phyloP scores from a whole-genome alignment of 1,139 yeast genomes.

The Blastobotrys serpentis region DNA sequence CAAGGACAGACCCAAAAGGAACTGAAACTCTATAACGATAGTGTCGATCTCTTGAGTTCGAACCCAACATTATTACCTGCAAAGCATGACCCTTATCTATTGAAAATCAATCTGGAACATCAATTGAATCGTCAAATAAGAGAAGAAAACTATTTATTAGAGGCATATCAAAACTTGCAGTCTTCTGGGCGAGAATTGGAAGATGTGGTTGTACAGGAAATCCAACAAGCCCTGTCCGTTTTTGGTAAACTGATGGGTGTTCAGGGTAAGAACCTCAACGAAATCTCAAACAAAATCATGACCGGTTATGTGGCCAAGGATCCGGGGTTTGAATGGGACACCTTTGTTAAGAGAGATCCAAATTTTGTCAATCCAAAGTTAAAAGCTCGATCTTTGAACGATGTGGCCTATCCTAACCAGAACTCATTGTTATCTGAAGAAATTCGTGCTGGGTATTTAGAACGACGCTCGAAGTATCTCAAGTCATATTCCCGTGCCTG shows the following conservation, averaged over 20 bases:
- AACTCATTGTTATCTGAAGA: slow-evolving; percentile 69
- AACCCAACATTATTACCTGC: slow-evolving; percentile 42
- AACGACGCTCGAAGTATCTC: slow-evolving; percentile 84
- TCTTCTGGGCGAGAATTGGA: slow-evolving; percentile 87
- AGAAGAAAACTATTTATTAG: slow-evolving; percentile 84
- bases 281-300: slow-evolving; percentile 60
- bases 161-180: slow-evolving; percentile 84
- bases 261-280: slow-evolving; percentile 31
- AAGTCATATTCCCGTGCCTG: slow-evolving; percentile 88
- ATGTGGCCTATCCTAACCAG: slow-evolving; percentile 64
- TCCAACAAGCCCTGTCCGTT: slow-evolving; percentile 74
- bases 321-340: slow-evolving; percentile 85
- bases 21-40: slow-evolving; percentile 30
- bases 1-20: slow-evolving; percentile 52
- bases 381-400: slow-evolving; percentile 65
- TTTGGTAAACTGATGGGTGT: slow-evolving; percentile 54
- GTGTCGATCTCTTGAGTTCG: slow-evolving; percentile 33
- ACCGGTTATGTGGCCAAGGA: slow-evolving; percentile 76
- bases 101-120: slow-evolving; percentile 68
- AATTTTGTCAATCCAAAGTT: slow-evolving; percentile 75
- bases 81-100: slow-evolving; percentile 76
- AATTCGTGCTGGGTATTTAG: slow-evolving; percentile 77
- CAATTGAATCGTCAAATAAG: slow-evolving; percentile 73
- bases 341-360: slow-evolving; percentile 69
- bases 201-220: slow-evolving; percentile 78